A percentile compares a stretch with the other conserved stretches of the same genome.
Conservation (phyloP, 2,329 filamentous ascomycete genomes). For the Alternaria dauci region DNA sequence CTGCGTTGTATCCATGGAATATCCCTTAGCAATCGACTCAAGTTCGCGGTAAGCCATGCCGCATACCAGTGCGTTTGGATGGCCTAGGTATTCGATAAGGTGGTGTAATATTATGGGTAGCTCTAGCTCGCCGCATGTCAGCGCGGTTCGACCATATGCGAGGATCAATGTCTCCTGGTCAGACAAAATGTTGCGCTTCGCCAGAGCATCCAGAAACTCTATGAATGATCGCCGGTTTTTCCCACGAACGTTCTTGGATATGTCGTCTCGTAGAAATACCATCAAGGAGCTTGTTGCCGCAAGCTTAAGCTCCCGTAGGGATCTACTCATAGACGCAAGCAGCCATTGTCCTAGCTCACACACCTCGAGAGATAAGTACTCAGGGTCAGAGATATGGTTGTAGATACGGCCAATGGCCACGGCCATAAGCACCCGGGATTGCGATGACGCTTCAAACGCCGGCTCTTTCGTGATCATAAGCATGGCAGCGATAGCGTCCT, state of each 20-base stretch:
- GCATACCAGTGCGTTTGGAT: conserved; percentile 79
- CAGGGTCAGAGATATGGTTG: conserved; percentile 68
- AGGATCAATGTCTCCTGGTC: conserved; percentile 85
- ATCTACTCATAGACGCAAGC: conserved; percentile 81
- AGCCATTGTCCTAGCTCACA: conserved; percentile 81
- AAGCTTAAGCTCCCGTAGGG: conserved; percentile 82
- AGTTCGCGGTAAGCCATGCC: conserved; percentile 86
- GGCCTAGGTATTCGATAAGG: conserved; percentile 86
- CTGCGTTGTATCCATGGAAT: conserved; percentile 68
- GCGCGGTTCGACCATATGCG: conserved; percentile 84
- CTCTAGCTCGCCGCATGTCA: conserved; percentile 78
- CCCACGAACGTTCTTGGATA: conserved; percentile 59
- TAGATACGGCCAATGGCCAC: conserved; percentile 69
- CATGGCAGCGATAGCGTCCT: conserved; percentile 41
- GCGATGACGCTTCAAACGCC: conserved; percentile 41
- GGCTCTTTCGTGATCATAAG: conserved; percentile 40
- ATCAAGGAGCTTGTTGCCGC: conserved; percentile 75
- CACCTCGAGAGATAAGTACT: conserved; percentile 71
- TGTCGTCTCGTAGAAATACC: conserved; percentile 66
- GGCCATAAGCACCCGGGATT: conserved; percentile 44
- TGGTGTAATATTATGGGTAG: conserved; percentile 85
- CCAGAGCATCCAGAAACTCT: conserved; percentile 74
- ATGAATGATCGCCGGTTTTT: conserved; percentile 76
- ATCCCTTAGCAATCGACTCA: conserved; percentile 72
- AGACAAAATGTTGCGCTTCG: conserved; percentile 71